A percentile compares a stretch with the other conserved stretches of the same genome.
Conservation (phyloP, 345 rosid species). For the Kernera saxatilis region DNA sequence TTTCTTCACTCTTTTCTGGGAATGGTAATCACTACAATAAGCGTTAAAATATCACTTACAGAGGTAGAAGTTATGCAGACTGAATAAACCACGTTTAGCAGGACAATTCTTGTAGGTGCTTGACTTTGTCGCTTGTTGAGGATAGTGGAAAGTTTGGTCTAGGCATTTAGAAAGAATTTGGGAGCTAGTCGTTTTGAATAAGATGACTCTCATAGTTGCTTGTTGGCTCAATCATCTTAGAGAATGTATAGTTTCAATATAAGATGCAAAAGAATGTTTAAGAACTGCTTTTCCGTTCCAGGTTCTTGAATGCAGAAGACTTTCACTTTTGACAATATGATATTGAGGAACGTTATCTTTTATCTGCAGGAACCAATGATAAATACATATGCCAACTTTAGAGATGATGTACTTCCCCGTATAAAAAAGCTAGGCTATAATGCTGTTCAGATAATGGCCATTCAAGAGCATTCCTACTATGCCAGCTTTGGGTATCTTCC, state of each 20-base stretch:
- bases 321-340: slow-evolving; percentile 1
- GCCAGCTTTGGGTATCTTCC: slow-evolving; percentile 88
- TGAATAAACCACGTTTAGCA: not conserved
- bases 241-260: not conserved
- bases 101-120: not conserved
- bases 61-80: slow-evolving; percentile 10
- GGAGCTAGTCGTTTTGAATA: not conserved
- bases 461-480: slow-evolving; percentile 96
- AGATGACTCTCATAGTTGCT: not conserved
- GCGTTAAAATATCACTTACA: slow-evolving; percentile 3
- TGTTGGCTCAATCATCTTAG: slow-evolving; percentile 1
- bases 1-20: slow-evolving; percentile 27
- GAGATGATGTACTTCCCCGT: slow-evolving; percentile 96
- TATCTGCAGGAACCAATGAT: slow-evolving; percentile 75
- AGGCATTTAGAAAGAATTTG: not conserved
- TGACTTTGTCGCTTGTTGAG: not conserved
- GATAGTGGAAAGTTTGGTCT: slow-evolving; percentile 1
- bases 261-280: not conserved
- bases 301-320: not conserved
- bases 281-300: not conserved
- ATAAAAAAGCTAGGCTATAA: slow-evolving; percentile 90
- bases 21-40: not conserved
- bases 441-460: slow-evolving; percentile 98
- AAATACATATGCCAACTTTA: slow-evolving; percentile 79
- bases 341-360: not conserved